Evolutionary conservation across 768 basidiomycete species (phyloP), one percentile per base, ranked within the genome.

Genomic region (Collybia sp.): DNA sequence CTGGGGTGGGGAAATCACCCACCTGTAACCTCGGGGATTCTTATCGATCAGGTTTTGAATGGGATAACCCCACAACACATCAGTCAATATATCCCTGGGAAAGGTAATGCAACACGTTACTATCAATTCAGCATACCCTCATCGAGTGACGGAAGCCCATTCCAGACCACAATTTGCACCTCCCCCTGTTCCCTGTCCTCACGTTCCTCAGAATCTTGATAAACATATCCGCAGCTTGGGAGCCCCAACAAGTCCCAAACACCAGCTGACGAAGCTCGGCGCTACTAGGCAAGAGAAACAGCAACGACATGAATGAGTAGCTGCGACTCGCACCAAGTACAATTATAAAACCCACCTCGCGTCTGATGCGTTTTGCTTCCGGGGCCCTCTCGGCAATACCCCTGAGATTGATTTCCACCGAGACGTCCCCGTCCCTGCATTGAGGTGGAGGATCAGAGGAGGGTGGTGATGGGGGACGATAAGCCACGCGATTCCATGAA

Each of bases 141-240:
- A 37, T 18, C 17, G 10, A n/a, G 10, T 3, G 17, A 37, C 13
- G 35, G 10, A 13, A 18, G 17, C 3, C 35, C 35, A 10, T 37
- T 18, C 35, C 35, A 37, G 4, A 37, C 42, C 1, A 31, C 42
- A 12, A 47, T 42, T n/a, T 13, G 15, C 16, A 47, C 34, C 20
- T 42, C 40, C 32, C 12, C 12, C 32, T 10, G 42, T 40, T 44
- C 46, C 13, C 30, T 18, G 10, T 43, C 30, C 15, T 31, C n/a
- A 3, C 40, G 31, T 12, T 42, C 42, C 4, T 17, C 18, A 12
- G 12, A n/a, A 40, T 56, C 57, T 37, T 50, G 46, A 33, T 46
- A 54, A 6, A 58, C 55, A 12, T 42, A 45, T 17, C 57, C 57
- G 43, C 57, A 56, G 31, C 57, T 58, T 30, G 52, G 53, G 1